These are phyloP conservation scores for Papilionanthe hybrid DNA, from an alignment of 116 monocot genomes.

Conservation along the genomic window DNA sequence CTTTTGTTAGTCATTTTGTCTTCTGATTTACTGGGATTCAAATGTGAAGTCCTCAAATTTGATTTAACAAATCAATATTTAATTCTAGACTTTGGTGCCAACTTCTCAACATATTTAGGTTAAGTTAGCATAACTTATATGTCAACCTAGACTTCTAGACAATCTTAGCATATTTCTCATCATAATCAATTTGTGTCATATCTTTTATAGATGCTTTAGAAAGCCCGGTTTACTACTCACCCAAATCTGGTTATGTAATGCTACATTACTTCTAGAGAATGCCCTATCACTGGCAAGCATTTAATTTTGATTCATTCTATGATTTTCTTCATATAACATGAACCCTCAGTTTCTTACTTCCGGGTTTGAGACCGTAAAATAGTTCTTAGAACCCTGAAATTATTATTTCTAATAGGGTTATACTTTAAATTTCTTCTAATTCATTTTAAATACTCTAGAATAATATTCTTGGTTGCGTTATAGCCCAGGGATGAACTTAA, in stretches of 20 bases:
- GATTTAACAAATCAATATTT: not conserved
- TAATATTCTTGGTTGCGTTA: not conserved
- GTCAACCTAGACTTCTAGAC: no score
- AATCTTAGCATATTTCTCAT: no score
- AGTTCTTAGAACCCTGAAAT: not conserved
- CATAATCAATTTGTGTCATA: not conserved
- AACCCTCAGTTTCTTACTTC: not conserved
- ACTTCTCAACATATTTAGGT: not conserved
- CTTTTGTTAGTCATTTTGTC: not conserved
- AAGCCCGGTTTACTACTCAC: no score
- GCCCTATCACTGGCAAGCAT: not conserved
- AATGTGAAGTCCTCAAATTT: not conserved
- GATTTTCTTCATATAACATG: not conserved
- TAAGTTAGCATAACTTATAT: no score
- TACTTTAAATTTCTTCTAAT: not conserved
- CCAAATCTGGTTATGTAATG: no score
- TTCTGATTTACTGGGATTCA: not conserved
- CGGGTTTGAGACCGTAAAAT: not conserved
- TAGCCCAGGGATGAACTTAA: not conserved
- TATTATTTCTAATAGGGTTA: not conserved
- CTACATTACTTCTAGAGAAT: not conserved
- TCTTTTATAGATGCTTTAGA: not conserved
- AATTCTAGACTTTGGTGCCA: not conserved
- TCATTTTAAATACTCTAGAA: not conserved
- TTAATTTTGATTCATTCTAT: not conserved